Evolutionary conservation across 305 asterid genomes (phyloP).

Genomic region (Fraxinus sp.): DNA sequence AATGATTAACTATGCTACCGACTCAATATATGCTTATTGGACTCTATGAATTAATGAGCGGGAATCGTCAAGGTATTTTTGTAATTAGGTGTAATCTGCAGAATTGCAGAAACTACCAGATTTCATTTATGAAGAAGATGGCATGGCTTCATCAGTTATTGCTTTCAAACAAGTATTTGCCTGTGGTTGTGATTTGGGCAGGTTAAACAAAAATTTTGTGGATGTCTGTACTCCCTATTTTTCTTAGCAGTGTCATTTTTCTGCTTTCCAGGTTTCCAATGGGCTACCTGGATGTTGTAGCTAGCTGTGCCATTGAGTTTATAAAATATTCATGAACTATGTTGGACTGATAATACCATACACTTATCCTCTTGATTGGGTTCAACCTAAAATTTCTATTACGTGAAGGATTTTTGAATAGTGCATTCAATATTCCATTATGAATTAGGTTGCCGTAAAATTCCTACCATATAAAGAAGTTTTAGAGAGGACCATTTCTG

Average conservation of each 20-base stretch:
- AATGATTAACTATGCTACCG: not conserved
- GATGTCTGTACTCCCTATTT: not conserved
- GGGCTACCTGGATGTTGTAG: not conserved
- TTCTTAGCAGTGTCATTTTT: not conserved
- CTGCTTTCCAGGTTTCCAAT: not conserved
- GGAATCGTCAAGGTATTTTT: not conserved
- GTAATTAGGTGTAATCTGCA: not conserved
- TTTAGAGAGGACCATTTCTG: not conserved
- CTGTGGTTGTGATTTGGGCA: constrained; percentile 1
- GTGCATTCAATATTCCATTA: not conserved
- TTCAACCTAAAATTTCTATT: not conserved
- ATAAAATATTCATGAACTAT: not conserved
- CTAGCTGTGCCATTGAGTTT: not conserved
- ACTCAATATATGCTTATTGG: not conserved
- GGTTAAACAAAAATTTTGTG: not conserved
- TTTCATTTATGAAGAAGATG: constrained; percentile 13
- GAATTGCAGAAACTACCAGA: not conserved
- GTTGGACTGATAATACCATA: not conserved
- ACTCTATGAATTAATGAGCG: not conserved
- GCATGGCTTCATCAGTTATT: constrained; percentile 17
- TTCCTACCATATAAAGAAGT: not conserved
- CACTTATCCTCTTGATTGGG: not conserved
- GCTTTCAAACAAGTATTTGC: constrained; percentile 16
- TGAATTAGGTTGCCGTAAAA: not conserved
- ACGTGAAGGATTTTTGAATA: not conserved